A percentile compares a stretch with the other conserved stretches of the same genome.
These are phyloP conservation scores for Aspergillus steynii DNA, from an alignment of 495 filamentous ascomycete genomes.

Conservation along the genomic window DNA sequence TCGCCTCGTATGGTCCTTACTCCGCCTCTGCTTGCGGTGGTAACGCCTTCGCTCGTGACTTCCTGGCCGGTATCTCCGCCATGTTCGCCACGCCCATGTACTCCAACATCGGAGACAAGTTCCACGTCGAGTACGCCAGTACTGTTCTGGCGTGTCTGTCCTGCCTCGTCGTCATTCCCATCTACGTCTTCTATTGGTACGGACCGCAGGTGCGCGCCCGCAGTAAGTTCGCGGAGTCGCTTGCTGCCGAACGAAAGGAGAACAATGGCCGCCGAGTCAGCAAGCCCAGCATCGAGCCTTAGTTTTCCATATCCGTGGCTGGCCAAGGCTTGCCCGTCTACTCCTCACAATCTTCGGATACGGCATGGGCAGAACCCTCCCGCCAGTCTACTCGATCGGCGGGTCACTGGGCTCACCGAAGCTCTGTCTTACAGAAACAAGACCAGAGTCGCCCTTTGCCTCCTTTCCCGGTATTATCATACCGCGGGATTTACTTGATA, in stretches of 20 bases:
- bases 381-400: not conserved
- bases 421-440: not conserved
- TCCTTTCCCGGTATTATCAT: not conserved
- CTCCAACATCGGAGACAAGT: constrained; percentile 2
- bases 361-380: not conserved
- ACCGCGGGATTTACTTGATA: not conserved
- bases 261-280: not conserved
- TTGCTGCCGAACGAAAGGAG: constrained; percentile 6
- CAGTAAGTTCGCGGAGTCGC: constrained; percentile 5
- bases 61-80: constrained; percentile 5
- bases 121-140: constrained; percentile 2
- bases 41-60: constrained; percentile 2
- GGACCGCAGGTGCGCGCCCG: constrained; percentile 5
- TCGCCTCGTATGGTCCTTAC: not conserved
- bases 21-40: constrained; percentile 1
- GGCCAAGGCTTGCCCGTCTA: not conserved
- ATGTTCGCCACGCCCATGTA: constrained; percentile 7
- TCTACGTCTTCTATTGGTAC: constrained; percentile 3
- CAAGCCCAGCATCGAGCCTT: constrained; percentile 3
- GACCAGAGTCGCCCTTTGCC: not conserved
- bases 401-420: not conserved
- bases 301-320: not conserved
- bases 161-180: not conserved
- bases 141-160: constrained; percentile 5
- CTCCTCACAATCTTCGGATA: not conserved